Evolutionary conservation across 2,329 filamentous ascomycete genomes (phyloP).

Genomic region (Sporothrix sp.): DNA sequence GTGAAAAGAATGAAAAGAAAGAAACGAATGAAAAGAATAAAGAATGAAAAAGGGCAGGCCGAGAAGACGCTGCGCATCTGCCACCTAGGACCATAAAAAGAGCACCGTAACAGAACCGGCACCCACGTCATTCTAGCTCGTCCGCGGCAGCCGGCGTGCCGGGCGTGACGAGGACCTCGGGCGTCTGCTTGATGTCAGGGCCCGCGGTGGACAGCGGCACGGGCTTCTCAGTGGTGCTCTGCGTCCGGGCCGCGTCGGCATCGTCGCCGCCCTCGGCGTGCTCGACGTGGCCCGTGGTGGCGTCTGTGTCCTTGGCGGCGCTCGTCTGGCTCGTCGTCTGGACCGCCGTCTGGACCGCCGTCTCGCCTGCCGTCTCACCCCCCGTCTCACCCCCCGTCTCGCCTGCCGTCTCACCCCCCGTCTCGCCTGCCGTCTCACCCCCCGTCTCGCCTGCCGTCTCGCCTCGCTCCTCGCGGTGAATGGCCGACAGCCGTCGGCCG

Average conservation of each 20-base stretch:
- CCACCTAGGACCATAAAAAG: too few species aligned
- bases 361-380: slow-evolving; percentile 6
- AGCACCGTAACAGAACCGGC: too few species aligned
- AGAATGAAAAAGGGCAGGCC: too few species aligned
- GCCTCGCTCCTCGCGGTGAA: slow-evolving; percentile 20
- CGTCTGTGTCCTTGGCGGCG: slow-evolving; percentile 26
- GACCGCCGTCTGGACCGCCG: slow-evolving; percentile 11
- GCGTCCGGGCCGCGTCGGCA: neutral
- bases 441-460: slow-evolving; percentile 1
- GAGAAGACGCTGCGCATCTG: too few species aligned
- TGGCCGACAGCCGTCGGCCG: slow-evolving; percentile 23
- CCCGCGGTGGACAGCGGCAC: neutral
- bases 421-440: slow-evolving; percentile 11
- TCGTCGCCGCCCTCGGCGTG: slow-evolving; percentile 26
- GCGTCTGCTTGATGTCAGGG: slow-evolving; percentile 23
- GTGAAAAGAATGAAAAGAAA: neutral
- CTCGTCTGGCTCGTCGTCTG: too few species aligned
- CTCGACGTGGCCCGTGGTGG: slow-evolving; percentile 24
- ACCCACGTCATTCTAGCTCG: slow-evolving; percentile 13
- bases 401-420: neutral
- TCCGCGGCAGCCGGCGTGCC: slow-evolving; percentile 33
- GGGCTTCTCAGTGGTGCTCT: neutral
- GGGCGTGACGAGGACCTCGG: slow-evolving; percentile 39
- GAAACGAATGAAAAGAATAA: neutral
- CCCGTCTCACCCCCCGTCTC: slow-evolving; percentile 18